These are phyloP conservation scores for Tetracladium maxilliforme DNA, from an alignment of 2,329 filamentous ascomycete genomes.

Conservation along the genomic window DNA sequence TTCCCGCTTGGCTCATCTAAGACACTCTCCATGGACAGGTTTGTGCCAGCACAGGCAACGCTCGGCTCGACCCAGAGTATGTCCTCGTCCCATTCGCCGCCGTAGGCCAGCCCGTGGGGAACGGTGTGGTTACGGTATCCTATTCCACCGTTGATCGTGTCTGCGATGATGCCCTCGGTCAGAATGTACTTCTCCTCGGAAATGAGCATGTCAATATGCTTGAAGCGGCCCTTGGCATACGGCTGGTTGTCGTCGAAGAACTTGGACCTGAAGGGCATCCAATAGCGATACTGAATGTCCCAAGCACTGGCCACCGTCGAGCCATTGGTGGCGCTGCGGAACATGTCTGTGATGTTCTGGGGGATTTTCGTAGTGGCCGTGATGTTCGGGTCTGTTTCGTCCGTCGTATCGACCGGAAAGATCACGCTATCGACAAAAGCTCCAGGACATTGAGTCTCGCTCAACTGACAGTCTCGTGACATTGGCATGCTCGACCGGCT, in stretches of 20 bases:
- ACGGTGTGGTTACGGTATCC: conserved; percentile 3
- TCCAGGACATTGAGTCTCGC: conserved; percentile 8
- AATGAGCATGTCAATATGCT: conserved; percentile 14
- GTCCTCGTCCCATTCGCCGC: conserved; percentile 2
- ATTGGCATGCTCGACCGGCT: conserved; percentile 15
- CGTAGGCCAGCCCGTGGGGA: neutral
- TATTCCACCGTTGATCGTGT: conserved; percentile 1
- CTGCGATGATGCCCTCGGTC: conserved; percentile 8
- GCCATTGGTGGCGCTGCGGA: too few species aligned
- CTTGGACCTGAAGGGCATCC: too few species aligned
- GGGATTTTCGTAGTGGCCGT: too few species aligned
- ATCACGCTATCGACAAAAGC: neutral
- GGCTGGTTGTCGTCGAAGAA: too few species aligned
- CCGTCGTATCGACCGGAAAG: too few species aligned
- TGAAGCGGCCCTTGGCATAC: conserved; percentile 10
- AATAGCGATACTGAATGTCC: too few species aligned
- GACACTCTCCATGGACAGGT: conserved; percentile 21
- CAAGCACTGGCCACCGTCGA: too few species aligned
- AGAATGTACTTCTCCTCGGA: conserved; percentile 15
- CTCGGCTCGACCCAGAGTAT: conserved; percentile 2
- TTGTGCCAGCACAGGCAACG: neutral
- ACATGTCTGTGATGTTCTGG: too few species aligned
- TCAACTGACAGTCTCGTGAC: conserved; percentile 15
- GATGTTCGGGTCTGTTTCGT: too few species aligned
- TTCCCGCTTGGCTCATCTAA: conserved; percentile 10